Evolutionary conservation across 495 filamentous ascomycete genomes (phyloP).

Genomic region (Xylona heveae): DNA sequence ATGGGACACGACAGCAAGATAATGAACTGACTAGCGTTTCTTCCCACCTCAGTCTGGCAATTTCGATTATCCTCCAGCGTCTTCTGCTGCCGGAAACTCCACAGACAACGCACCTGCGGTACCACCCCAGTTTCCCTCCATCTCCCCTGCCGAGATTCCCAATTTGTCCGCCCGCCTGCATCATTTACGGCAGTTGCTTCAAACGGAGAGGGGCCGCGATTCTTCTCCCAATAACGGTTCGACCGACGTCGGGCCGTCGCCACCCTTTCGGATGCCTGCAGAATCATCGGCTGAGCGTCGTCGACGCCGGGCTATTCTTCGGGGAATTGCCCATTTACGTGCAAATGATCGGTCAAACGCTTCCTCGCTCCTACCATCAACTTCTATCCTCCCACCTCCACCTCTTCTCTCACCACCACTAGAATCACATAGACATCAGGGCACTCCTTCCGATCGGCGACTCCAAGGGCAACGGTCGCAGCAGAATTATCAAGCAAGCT

Average conservation of each 20-base stretch:
- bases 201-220: constrained; percentile 6
- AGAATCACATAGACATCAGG: not conserved
- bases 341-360: constrained; percentile 22
- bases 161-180: constrained; percentile 11
- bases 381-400: not conserved
- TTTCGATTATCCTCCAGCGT: constrained; percentile 31
- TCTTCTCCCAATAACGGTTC: constrained; percentile 6
- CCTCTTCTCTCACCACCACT: not conserved
- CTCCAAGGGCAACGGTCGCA: constrained; percentile 12
- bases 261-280: constrained; percentile 1
- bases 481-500: constrained; percentile 5
- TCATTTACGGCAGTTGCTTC: constrained; percentile 21
- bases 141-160: constrained; percentile 4
- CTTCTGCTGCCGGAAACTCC: constrained; percentile 4
- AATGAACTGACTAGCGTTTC: no score
- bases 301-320: constrained; percentile 8
- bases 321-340: constrained; percentile 18
- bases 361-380: not conserved
- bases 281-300: constrained; percentile 15
- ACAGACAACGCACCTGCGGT: constrained; percentile 13
- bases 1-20: no score
- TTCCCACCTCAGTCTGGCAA: constrained; percentile 47
- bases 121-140: constrained; percentile 9
- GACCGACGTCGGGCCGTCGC: constrained; percentile 2
- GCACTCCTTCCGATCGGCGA: no score